Evolutionary conservation across 2,329 filamentous ascomycete genomes (phyloP), one percentile per base, ranked within the genome.

Genomic region (Chaetomiaceae sp.): DNA sequence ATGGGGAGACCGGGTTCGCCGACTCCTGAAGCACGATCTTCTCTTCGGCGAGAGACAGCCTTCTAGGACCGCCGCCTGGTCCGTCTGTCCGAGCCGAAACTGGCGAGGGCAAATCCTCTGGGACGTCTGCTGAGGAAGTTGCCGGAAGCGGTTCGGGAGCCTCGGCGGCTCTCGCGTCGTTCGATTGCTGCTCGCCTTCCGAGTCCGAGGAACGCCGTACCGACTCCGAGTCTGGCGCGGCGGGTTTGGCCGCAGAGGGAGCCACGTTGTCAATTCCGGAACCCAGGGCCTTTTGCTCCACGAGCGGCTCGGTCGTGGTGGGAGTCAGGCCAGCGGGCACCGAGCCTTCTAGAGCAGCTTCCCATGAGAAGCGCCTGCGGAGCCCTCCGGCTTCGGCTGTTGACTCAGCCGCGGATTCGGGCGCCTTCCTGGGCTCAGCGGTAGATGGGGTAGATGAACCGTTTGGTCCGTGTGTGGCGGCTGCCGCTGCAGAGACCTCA

Each of bases 1-100:
- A 62, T 9, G 64, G 60, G n/a, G 66, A 63, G 9, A 65, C 52
- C 15, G 62, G 53, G 15, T 62, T 63, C 6, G 64, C 64, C 2
- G 65, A 58, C 7, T 61, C 56, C 39, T 64, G 63, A 11, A 63
- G 57, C 17, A 68, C 57, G 10, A 64, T 59, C 50, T 71, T 73
- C 50, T 76, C 73, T 12, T 76, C 70, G 2, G 65, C 65, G 2
- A 71, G 58, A 2, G 72, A 74, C 18, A 66, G 51, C 14, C 60
- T 62, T 7, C 56, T 62, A 43, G n/a, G n/a, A n/a, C 51, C 47
- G 22, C 58, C 61, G 10, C 50, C 53, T 22, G 51, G 59, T 19
- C 62, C 56, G 2, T 65, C 65, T 6, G 64, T 64, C 20, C 57
- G 41, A 9, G 62, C 60, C 14, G 72, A 76, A 2, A 69, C 50